Evolutionary conservation across 345 rosid genomes (phyloP), one percentile per base, ranked within the genome.

Genomic region (Dipteronia sinensis): DNA sequence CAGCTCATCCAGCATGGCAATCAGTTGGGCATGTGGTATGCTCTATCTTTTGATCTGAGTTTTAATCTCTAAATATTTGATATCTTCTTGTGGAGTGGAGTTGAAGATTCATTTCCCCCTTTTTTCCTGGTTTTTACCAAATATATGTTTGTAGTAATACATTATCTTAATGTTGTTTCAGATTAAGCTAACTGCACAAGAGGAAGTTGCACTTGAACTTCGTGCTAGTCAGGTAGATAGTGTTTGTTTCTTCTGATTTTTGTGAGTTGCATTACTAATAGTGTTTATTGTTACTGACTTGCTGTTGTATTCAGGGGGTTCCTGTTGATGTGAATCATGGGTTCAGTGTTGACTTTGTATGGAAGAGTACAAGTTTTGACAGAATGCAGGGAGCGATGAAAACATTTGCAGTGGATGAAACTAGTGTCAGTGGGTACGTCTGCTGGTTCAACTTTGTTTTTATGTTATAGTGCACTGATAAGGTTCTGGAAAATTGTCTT

Each of bases 311-410:
- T 68, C 83, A 97, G 99, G 98, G 98, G 29, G 98, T 90, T 82
- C 99, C 99, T 71, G 90, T 90, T 76, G 99, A 97, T 73, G 85
- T 94, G 78, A 92, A 83, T 84, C 99, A 97, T 83, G 98, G 98
- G 49, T 89, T 93, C 56, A 93, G 98, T 85, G 99, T 97, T 81
- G 99, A 97, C 85, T 97, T 97, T 87, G 99, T 97, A 38, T 94
- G 99, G 99, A 94, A 97, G 87, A 97, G 99, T 82, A 97, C 99
- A 47, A 97, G 99, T 83, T 97, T 97, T 87, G 99, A 97, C 82
- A 86, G 99, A 76, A 93, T 93, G 98, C 99, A 97, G 80, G 98
- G 98, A 49, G 99, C 99, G 69, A 93, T 97, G 99, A 94, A 97
- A 87, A 91, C 94, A 67, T 97, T 97, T 94, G 99, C 99, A 8